A percentile compares a stretch with the other conserved stretches of the same genome.
phyloP scores from a whole-genome alignment of 1,139 yeast genomes.

The Saccharomyces pastorianus region DNA sequence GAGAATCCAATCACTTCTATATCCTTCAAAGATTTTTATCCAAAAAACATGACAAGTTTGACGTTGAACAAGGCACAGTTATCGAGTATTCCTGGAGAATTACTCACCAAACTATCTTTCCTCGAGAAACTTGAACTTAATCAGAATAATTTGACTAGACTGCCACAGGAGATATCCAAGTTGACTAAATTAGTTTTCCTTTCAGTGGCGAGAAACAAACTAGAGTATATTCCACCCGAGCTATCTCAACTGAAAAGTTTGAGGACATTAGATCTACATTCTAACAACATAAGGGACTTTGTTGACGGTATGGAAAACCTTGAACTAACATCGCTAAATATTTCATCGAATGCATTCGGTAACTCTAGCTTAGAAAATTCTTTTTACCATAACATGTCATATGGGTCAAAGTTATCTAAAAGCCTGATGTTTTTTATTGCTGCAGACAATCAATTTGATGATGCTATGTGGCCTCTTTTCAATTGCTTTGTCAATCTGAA shows the following conservation, averaged over 20 bases:
- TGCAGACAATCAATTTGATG: constrained; percentile 79
- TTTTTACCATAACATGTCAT: constrained; percentile 19
- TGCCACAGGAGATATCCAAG: constrained; percentile 63
- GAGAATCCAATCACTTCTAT: constrained; percentile 78
- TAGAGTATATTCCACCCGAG: constrained; percentile 63
- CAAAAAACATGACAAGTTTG: constrained; percentile 58
- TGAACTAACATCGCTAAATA: constrained; percentile 54
- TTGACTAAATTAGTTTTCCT: constrained; percentile 55
- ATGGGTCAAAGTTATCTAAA: constrained; percentile 38
- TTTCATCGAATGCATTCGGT: constrained; percentile 69
- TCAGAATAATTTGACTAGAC: constrained; percentile 69
- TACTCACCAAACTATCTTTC: constrained; percentile 54
- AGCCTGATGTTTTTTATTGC: constrained; percentile 53
- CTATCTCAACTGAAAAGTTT: constrained; percentile 56
- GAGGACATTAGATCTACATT: constrained; percentile 70
- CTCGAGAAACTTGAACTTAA: constrained; percentile 72
- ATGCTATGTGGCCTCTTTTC: constrained; percentile 66
- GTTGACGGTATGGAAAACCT: constrained; percentile 66
- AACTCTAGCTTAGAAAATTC: constrained; percentile 23
- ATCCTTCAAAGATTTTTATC: constrained; percentile 48
- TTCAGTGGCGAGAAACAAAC: constrained; percentile 67
- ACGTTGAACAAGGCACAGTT: constrained; percentile 78
- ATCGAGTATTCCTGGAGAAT: constrained; percentile 59
- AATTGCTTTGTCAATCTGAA: constrained; percentile 53
- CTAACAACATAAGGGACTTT: constrained; percentile 68